Percentiles rank a stretch among this genome's conserved stretches.
Conservation (phyloP, 352 stramenopile genomes). For the Phytophthora pisi region DNA sequence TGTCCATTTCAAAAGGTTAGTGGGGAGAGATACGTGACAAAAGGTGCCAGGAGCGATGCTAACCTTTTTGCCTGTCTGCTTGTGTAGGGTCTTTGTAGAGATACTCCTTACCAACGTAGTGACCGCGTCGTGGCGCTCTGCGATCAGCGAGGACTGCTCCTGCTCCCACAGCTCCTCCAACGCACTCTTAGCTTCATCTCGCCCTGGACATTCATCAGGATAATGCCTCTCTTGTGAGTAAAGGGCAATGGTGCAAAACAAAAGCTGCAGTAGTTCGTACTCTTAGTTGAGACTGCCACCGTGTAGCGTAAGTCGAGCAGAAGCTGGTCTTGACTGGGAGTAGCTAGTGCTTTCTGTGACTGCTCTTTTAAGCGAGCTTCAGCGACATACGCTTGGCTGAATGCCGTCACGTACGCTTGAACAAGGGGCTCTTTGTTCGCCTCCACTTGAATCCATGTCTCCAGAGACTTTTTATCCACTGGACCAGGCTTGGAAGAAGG, state of each 20-base stretch:
- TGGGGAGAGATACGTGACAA: not conserved
- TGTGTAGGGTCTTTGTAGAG: conserved; percentile 41
- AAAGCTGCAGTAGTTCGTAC: conserved; percentile 14
- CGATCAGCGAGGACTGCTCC: conserved; percentile 35
- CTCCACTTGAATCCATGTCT: conserved; percentile 14
- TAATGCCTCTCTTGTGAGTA: not conserved
- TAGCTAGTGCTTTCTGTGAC: conserved; percentile 1
- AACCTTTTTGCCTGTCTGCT: conserved; percentile 46
- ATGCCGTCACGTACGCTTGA: conserved; percentile 20
- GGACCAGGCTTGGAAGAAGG: not conserved
- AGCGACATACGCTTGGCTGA: conserved; percentile 17
- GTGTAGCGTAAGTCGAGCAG: conserved; percentile 43
- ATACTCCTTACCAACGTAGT: conserved; percentile 42
- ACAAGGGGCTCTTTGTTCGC: conserved; percentile 16
- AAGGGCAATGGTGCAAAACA: not conserved
- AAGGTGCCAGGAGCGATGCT: not conserved
- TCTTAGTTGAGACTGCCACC: conserved; percentile 43
- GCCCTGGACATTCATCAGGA: conserved; percentile 19
- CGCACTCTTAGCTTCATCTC: conserved; percentile 38
- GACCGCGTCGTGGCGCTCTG: conserved; percentile 33
- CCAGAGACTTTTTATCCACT: conserved; percentile 14
- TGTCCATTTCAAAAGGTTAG: not conserved
- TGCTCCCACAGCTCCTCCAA: conserved; percentile 39
- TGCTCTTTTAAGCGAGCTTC: conserved; percentile 15
- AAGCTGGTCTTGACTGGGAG: conserved; percentile 29